Evolutionary conservation across 768 basidiomycete species (phyloP), one percentile per base, ranked within the genome.

Genomic region (Cystofilobasidium bisporidii): DNA sequence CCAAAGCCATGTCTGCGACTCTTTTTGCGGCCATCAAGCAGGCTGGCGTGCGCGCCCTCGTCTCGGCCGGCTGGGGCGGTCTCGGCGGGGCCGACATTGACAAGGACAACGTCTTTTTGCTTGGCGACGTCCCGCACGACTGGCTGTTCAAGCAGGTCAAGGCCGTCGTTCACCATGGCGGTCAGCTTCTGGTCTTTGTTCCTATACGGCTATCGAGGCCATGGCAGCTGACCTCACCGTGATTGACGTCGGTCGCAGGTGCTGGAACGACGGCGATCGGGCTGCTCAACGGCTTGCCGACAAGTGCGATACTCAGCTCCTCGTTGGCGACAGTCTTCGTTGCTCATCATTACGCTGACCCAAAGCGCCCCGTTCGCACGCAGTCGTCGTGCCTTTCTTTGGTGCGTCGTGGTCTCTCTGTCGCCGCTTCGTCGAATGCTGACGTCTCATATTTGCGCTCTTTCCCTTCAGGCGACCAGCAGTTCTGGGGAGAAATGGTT

Each of bases 261-360:
- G 85, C 85, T 10, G 85, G 85, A 0, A 86, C 85, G 0, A 85
- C 83, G 15, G 84, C 85, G 0, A 82, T 83, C 41, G 85, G 85
- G 0, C 76, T 86, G 11, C 76, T 82, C 3, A 82, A 84, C 69
- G 84, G 84, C 0, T 75, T 81, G 12, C 84, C 85, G 2, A 85
- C 84, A 0, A 80, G 85, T 12, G 81, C 43, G 43, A 4, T 43
- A 4, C 14, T 17, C 20, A 43, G 4, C 4, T 43, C 14, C 14
- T 43, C 43, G 40, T 9, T 17, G 40, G 17, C 10, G 40, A 41
- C 40, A 9, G 10, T 17, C 17, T 9, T 41, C 40, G 17, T 9
- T 9, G 40, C 40, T 41, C 40, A 41, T 17, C 40, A 9, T 41
- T 9, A 17, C n/a, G n/a, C n/a, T n/a, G 17, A 41, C 40, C 17